Conservation (phyloP, 805 yeast species). For the Aciculoconidium aculeatum region DNA sequence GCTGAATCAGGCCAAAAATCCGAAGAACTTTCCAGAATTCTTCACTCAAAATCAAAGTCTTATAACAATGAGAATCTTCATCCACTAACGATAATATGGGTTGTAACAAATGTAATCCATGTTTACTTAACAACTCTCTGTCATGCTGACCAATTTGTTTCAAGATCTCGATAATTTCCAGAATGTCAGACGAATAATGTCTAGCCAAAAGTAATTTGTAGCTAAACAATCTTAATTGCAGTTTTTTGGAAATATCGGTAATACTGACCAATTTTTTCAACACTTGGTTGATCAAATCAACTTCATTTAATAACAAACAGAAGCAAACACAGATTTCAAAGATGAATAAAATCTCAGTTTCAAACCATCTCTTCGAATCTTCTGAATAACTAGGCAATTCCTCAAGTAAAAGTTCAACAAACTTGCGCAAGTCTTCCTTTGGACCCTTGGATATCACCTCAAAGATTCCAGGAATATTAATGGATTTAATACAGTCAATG, state of each 20-base stretch:
- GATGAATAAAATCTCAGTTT: conserved; percentile 43
- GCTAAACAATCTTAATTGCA: conserved; percentile 40
- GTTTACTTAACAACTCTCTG: conserved; percentile 39
- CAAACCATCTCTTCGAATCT: conserved; percentile 35
- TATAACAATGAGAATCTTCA: conserved; percentile 39
- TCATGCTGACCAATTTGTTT: conserved; percentile 16
- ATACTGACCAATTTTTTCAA: conserved; percentile 8
- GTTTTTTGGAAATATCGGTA: conserved; percentile 22
- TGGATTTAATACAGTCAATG: conserved; percentile 72
- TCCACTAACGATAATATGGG: conserved; percentile 48
- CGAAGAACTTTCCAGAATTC: conserved; percentile 53
- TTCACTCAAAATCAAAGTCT: conserved; percentile 28
- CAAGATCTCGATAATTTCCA: conserved; percentile 1
- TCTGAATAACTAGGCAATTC: conserved; percentile 22
- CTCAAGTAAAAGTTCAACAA: conserved; percentile 22
- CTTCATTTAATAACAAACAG: conserved; percentile 24
- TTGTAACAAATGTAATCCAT: conserved; percentile 38
- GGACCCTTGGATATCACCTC: conserved; percentile 40
- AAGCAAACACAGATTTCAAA: conserved; percentile 39
- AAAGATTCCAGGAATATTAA: conserved; percentile 54
- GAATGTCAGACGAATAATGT: conserved; percentile 13
- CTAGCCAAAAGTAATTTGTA: conserved; percentile 47
- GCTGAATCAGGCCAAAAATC: conserved; percentile 39
- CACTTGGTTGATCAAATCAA: conserved; percentile 14
- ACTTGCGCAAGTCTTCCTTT: conserved; percentile 26